These are phyloP conservation scores for Solanum gracilifrons DNA, from an alignment of 257 asterid genomes.

Conservation along the genomic window DNA sequence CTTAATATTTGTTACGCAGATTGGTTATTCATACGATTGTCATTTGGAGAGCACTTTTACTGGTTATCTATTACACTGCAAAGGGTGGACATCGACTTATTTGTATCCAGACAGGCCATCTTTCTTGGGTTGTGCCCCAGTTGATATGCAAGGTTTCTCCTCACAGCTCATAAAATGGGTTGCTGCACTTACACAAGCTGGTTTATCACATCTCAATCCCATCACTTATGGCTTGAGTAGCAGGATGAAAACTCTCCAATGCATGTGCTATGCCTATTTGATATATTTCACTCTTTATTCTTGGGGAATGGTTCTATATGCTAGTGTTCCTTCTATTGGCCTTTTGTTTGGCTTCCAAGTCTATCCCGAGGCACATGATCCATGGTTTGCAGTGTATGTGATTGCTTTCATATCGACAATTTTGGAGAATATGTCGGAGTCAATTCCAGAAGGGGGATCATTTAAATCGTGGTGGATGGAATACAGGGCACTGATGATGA, in stretches of 20 bases:
- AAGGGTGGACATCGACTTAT: slow-evolving; percentile 1
- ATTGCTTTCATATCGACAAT: neutral
- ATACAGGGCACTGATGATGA: neutral
- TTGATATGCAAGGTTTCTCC: neutral
- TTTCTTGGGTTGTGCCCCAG: slow-evolving; percentile 5
- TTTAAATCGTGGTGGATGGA: neutral
- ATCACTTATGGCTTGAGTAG: neutral
- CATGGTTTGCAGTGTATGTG: neutral
- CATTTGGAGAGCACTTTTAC: slow-evolving; percentile 47
- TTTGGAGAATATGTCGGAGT: neutral
- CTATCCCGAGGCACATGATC: neutral
- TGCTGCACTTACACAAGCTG: slow-evolving; percentile 1
- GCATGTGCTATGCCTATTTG: slow-evolving; percentile 3
- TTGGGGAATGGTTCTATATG: neutral
- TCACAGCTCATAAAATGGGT: neutral
- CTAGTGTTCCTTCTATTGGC: neutral
- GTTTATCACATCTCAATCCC: slow-evolving; percentile 1
- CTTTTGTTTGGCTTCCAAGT: neutral
- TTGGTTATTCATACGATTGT: slow-evolving; percentile 60
- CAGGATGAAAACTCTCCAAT: neutral
- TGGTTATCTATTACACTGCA: slow-evolving; percentile 1
- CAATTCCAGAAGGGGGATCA: neutral
- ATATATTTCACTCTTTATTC: neutral
- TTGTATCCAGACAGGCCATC: slow-evolving; percentile 3
- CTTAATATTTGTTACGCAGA: slow-evolving; percentile 19